A percentile compares a stretch with the other conserved stretches of the same genome.
Evolutionary conservation across 2,329 filamentous ascomycete species (phyloP).

Genomic region (Amylocarpus encephaloides): DNA sequence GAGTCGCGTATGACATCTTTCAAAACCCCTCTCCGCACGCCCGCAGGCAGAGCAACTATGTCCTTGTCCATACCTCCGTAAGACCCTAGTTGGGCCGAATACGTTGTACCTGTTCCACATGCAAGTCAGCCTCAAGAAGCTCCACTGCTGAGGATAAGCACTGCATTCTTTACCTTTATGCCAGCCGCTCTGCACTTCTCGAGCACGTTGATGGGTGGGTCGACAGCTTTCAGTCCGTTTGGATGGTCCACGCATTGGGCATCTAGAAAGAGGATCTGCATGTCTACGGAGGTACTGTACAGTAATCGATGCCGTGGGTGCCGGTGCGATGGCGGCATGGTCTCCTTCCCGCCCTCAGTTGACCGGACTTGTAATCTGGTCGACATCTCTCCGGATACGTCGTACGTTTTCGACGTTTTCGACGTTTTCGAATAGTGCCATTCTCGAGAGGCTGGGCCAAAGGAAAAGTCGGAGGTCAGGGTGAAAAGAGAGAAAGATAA

Average conservation of each 20-base stretch:
- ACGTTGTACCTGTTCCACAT: conserved; percentile 31
- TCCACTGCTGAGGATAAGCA: background rate
- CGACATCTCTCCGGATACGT: conserved; percentile 12
- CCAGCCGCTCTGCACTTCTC: conserved; percentile 42
- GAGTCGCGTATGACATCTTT: conserved; percentile 29
- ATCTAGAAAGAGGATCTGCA: conserved; percentile 48
- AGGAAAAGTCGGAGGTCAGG: conserved; percentile 3
- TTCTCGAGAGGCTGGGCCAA: conserved; percentile 16
- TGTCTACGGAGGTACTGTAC: too few species aligned
- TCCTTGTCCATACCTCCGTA: conserved; percentile 44
- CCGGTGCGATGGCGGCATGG: conserved; percentile 36
- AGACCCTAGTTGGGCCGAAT: conserved; percentile 55
- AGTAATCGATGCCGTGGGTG: conserved; percentile 41
- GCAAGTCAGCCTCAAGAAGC: background rate
- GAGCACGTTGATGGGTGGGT: conserved; percentile 37
- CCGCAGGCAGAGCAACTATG: conserved; percentile 43
- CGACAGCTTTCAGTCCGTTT: conserved; percentile 37
- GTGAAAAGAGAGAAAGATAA: too few species aligned
- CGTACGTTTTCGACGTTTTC: conserved; percentile 19
- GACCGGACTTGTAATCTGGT: conserved; percentile 24
- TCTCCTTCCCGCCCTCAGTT: conserved; percentile 28
- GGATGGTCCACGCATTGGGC: conserved; percentile 36
- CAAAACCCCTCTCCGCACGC: conserved; percentile 43
- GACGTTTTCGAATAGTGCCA: conserved; percentile 18
- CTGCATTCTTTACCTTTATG: conserved; percentile 35